Conservation (phyloP, 23 red algal species). For the Gracilariopsis chorda region DNA sequence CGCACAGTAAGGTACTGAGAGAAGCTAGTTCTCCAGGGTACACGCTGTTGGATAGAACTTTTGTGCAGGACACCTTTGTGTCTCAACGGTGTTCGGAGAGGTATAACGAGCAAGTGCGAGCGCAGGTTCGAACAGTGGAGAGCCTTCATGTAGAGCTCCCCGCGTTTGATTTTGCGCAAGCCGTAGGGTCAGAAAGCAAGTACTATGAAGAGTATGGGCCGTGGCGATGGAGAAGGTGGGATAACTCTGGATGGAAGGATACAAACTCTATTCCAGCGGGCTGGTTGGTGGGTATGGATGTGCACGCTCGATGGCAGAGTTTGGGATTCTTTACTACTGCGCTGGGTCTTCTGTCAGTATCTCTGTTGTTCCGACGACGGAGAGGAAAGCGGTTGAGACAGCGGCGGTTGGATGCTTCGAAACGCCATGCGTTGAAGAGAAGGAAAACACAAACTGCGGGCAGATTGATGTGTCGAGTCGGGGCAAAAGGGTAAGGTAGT, state of each 20-base stretch:
- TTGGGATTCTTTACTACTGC: too few relatives aligned
- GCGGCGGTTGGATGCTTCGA: too few relatives aligned
- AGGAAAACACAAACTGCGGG: too few relatives aligned
- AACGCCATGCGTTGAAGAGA: too few relatives aligned
- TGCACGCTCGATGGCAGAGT: too few relatives aligned
- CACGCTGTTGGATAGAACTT: background rate
- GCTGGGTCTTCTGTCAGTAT: too few relatives aligned
- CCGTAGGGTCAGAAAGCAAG: slow-evolving; percentile 22
- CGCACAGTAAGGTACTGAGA: slow-evolving; percentile 43
- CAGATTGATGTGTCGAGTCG: too few relatives aligned
- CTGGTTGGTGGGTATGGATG: too few relatives aligned
- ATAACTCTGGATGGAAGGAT: background rate
- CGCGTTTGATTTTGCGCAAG: background rate
- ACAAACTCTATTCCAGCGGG: background rate
- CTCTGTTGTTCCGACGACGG: too few relatives aligned
- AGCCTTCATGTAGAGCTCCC: background rate
- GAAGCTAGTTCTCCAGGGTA: background rate
- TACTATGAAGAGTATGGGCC: slow-evolving; percentile 6
- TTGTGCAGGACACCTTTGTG: background rate
- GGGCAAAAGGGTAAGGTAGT: too few relatives aligned
- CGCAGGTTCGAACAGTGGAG: background rate
- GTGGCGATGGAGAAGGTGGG: background rate
- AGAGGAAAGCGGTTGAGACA: too few relatives aligned
- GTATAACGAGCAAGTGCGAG: background rate
- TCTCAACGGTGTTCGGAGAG: background rate